phyloP scores from a whole-genome alignment of 208 protist species.

The Tritrichomonas foetus region DNA sequence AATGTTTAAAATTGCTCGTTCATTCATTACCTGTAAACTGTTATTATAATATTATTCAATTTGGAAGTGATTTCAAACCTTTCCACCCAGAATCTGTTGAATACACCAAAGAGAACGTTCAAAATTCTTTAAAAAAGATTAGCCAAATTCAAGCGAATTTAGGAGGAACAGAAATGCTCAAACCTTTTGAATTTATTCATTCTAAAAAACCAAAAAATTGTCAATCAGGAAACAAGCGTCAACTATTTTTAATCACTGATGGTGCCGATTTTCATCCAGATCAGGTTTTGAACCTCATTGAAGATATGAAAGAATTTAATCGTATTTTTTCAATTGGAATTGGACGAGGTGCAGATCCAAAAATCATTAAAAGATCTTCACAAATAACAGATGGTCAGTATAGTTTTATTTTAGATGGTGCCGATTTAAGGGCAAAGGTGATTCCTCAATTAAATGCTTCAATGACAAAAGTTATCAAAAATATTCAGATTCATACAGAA shows the following conservation, averaged over 20 bases:
- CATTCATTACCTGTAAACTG: not conserved
- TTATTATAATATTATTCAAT: not conserved
- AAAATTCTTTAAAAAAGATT: not conserved
- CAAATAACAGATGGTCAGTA: not conserved
- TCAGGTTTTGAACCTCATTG: not conserved
- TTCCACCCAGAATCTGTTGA: not conserved
- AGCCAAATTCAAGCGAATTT: not conserved
- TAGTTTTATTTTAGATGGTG: not conserved
- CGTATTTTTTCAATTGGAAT: not conserved
- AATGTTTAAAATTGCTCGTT: not conserved
- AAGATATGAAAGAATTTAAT: not conserved
- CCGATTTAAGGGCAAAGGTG: not conserved
- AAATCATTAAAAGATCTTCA: not conserved
- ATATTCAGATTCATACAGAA: not conserved
- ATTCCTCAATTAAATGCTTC: not conserved
- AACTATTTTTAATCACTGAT: not conserved
- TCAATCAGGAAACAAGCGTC: too few species aligned
- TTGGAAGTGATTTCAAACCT: not conserved
- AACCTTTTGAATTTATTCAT: not conserved
- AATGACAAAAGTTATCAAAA: not conserved
- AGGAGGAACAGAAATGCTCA: not conserved
- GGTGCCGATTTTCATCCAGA: not conserved
- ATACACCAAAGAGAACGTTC: not conserved
- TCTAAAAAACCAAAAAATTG: not conserved
- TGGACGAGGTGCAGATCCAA: not conserved